Percentiles rank a stretch among this genome's conserved stretches.
These are phyloP conservation scores for Leucocoprinus leucothites DNA, from an alignment of 768 basidiomycete genomes.

Conservation along the genomic window DNA sequence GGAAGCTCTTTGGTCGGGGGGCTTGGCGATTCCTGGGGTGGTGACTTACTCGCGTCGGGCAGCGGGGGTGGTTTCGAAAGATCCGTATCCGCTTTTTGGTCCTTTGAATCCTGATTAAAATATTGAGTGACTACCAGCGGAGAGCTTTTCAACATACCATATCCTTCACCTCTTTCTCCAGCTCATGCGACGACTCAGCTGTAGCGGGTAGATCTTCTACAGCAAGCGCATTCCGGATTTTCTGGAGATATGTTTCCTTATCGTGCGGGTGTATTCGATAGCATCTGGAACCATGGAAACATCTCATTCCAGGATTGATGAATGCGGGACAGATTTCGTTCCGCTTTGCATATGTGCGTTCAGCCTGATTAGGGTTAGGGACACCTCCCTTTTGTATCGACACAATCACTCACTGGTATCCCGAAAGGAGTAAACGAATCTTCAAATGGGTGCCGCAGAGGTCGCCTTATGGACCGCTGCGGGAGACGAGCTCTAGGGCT, in stretches of 20 bases:
- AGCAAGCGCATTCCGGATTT: constrained; percentile 5
- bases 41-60: not conserved
- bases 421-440: constrained; percentile 20
- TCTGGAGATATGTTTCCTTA: constrained; percentile 12
- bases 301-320: constrained; percentile 18
- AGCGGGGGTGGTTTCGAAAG: not conserved
- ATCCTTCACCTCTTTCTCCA: not conserved
- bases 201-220: not conserved
- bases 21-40: not conserved
- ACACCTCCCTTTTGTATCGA: not conserved
- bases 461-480: not conserved
- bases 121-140: too few species aligned
- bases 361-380: constrained; percentile 20
- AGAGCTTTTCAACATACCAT: too few species aligned
- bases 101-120: not conserved
- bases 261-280: constrained; percentile 27
- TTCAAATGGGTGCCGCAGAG: not conserved
- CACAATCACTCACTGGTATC: constrained; percentile 18
- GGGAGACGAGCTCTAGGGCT: not conserved
- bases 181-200: not conserved
- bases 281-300: constrained; percentile 21
- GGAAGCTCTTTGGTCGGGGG: not conserved
- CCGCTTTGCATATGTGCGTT: constrained; percentile 22
- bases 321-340: constrained; percentile 31
- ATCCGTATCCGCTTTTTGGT: not conserved